phyloP scores from a whole-genome alignment of 2,329 filamentous ascomycete species.

The Ceratocystis cacaofunesta region DNA sequence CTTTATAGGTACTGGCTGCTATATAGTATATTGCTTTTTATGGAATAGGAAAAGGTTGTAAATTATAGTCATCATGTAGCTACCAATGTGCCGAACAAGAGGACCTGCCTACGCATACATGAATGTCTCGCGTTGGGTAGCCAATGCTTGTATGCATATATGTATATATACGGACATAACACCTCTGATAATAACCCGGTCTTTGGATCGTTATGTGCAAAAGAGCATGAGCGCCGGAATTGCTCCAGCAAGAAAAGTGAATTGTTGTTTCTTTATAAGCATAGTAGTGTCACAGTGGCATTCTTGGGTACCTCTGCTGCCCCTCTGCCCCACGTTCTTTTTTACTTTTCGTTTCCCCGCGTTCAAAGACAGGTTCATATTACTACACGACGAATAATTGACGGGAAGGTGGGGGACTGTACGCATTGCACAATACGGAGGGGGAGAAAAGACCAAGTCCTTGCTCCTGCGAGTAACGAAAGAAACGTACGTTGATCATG shows the following conservation, averaged over 20 bases:
- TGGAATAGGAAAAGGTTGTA: neutral
- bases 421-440: neutral
- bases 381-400: too few relatives aligned
- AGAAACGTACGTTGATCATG: constrained; percentile 13
- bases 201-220: neutral
- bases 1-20: neutral
- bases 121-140: neutral
- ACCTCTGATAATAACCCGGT: neutral
- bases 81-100: neutral
- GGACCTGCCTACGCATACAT: neutral
- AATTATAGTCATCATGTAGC: neutral
- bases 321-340: neutral
- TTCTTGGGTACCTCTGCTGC: neutral
- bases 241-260: too few relatives aligned
- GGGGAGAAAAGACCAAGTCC: neutral
- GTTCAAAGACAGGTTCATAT: neutral
- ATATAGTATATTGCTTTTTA: neutral
- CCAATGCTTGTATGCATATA: neutral
- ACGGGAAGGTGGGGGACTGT: neutral
- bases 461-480: neutral
- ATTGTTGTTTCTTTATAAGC: neutral
- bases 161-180: neutral
- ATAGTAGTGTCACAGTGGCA: neutral
- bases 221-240: too few relatives aligned
- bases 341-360: neutral